Conservation (phyloP, 768 basidiomycete species). For the Tubosaeta brunneosetosa region DNA sequence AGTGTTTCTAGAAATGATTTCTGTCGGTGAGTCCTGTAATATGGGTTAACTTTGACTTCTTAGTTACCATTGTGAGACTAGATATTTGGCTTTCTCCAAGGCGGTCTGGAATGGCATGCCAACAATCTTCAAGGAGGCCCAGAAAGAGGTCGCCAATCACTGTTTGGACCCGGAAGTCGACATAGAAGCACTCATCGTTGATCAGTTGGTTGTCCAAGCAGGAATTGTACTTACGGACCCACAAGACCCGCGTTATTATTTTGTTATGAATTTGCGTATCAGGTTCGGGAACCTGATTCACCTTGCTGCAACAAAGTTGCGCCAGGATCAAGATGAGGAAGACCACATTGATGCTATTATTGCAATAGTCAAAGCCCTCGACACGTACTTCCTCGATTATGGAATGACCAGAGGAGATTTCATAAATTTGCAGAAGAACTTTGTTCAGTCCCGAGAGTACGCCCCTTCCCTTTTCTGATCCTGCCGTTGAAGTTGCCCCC, state of each 20-base stretch:
- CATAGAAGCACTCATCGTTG: constrained; percentile 63
- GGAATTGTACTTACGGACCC: constrained; percentile 74
- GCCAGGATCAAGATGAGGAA: constrained; percentile 59
- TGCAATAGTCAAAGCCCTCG: constrained; percentile 65
- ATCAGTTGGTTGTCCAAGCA: constrained; percentile 62
- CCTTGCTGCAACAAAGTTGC: constrained; percentile 59
- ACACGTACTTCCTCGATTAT: constrained; percentile 70
- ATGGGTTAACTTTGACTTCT: not conserved
- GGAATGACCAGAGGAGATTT: constrained; percentile 57
- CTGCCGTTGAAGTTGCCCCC: not conserved
- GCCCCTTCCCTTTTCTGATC: constrained; percentile 1
- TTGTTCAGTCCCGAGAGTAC: constrained; percentile 29
- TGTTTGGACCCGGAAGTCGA: constrained; percentile 62
- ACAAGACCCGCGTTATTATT: constrained; percentile 69
- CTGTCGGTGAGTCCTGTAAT: constrained; percentile 56
- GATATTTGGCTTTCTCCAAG: constrained; percentile 66
- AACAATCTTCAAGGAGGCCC: constrained; percentile 56
- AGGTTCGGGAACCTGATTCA: constrained; percentile 68
- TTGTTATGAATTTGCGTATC: constrained; percentile 49
- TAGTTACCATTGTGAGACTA: constrained; percentile 17
- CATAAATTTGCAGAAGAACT: constrained; percentile 53
- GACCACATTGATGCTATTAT: constrained; percentile 87
- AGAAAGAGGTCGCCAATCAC: constrained; percentile 52
- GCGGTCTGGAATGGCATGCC: constrained; percentile 77
- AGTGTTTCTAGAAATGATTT: constrained; percentile 70